A percentile compares a stretch with the other conserved stretches of the same genome.
phyloP scores from a whole-genome alignment of 208 protist genomes.

The Trypanosoma platydactyli region DNA sequence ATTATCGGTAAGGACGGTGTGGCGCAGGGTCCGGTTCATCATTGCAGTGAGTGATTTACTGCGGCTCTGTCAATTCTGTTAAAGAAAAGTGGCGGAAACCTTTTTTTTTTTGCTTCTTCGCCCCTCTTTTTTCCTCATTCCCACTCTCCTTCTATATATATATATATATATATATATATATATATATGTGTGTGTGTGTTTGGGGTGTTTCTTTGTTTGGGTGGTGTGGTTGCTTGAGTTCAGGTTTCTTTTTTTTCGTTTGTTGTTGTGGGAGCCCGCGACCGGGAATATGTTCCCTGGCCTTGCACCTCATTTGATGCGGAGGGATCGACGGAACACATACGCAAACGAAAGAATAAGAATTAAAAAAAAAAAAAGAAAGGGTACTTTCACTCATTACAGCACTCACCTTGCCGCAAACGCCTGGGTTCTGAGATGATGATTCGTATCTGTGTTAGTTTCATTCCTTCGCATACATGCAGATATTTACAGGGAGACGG shows the following conservation, averaged over 20 bases:
- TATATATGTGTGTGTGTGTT: constrained; percentile 2
- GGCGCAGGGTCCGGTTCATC: neutral
- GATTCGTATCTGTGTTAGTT: no score
- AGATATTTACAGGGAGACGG: neutral
- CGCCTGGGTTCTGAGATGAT: no score
- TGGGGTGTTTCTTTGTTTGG: no score
- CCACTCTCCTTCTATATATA: no score
- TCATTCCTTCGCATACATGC: no score
- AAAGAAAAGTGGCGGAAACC: neutral
- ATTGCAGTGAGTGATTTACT: neutral
- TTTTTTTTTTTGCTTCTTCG: neutral
- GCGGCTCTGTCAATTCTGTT: neutral
- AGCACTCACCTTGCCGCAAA: no score
- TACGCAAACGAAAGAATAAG: neutral
- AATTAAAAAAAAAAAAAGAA: constrained; percentile 11
- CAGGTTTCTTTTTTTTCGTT: neutral
- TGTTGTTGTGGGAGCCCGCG: no score
- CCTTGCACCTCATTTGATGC: no score
- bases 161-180: constrained; percentile 4
- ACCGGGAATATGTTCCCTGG: no score
- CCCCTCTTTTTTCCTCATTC: neutral
- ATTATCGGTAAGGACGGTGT: no score
- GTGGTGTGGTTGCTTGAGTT: no score
- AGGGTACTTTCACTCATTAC: no score
- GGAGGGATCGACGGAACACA: neutral